Evolutionary conservation across 108 stramenopile species (phyloP).

Genomic region (Cafeteria roenbergensis): DNA sequence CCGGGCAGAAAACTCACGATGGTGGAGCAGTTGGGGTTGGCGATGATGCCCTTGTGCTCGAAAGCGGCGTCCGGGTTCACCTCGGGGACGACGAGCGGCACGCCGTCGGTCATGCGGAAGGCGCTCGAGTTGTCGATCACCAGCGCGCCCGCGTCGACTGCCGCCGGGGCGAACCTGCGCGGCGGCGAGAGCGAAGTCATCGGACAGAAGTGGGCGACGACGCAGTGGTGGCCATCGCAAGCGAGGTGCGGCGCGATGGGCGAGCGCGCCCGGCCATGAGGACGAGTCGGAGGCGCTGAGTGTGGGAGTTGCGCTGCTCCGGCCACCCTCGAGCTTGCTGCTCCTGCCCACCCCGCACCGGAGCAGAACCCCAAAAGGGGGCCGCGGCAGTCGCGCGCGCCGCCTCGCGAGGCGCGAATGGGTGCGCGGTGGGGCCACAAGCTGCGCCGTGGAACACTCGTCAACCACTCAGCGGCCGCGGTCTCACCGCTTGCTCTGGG

Average conservation of each 20-base stretch:
- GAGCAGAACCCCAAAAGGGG: no score
- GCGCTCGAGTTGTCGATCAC: constrained; percentile 36
- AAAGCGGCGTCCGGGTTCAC: constrained; percentile 27
- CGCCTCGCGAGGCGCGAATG: no score
- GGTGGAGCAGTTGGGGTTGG: constrained; percentile 41
- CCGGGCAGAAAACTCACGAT: constrained; percentile 26
- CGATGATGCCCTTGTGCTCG: constrained; percentile 19
- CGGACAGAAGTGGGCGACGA: neutral
- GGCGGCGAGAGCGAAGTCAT: neutral
- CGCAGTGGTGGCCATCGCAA: constrained; percentile 35
- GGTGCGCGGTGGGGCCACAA: no score
- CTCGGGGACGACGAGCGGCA: constrained; percentile 36
- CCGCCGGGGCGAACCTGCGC: constrained; percentile 15
- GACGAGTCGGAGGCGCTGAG: no score
- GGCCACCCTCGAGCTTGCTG: no score
- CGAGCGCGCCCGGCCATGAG: no score
- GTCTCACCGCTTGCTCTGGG: constrained; percentile 29
- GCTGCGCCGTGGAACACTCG: no score
- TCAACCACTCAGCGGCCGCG: no score
- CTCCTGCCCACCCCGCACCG: no score
- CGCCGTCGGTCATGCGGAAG: constrained; percentile 22
- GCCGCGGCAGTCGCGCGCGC: no score
- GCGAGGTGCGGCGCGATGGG: no score
- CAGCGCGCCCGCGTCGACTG: constrained; percentile 6
- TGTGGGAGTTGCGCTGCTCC: no score